phyloP scores from a whole-genome alignment of 768 basidiomycete species.

The Russula virescens region DNA sequence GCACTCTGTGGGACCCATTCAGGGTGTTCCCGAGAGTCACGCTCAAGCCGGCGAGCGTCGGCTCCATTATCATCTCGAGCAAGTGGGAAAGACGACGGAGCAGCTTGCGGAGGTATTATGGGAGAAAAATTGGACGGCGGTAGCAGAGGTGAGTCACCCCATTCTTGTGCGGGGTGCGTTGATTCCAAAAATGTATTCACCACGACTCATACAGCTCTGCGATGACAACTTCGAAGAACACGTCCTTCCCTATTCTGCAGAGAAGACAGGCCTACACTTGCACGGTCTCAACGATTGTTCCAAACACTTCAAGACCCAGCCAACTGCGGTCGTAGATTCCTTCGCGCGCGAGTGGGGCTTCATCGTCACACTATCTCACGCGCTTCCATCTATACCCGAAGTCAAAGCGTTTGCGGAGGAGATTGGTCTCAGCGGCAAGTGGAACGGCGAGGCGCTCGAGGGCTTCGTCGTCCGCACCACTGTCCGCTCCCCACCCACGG shows the following conservation, averaged over 20 bases:
- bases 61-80: constrained; percentile 62
- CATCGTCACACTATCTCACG: constrained; percentile 63
- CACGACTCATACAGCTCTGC: constrained; percentile 68
- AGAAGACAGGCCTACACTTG: constrained; percentile 84
- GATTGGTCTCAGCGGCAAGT: constrained; percentile 60
- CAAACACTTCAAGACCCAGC: constrained; percentile 63
- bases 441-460: constrained; percentile 82
- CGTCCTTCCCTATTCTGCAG: constrained; percentile 75
- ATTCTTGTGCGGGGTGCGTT: not conserved
- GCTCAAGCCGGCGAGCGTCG: constrained; percentile 80
- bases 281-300: constrained; percentile 82
- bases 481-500: constrained; percentile 43
- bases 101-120: constrained; percentile 72
- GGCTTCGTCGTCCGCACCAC: constrained; percentile 90
- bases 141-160: constrained; percentile 71
- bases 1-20: constrained; percentile 70
- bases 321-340: constrained; percentile 57
- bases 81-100: constrained; percentile 58
- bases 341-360: constrained; percentile 93
- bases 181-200: not conserved
- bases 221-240: constrained; percentile 98
- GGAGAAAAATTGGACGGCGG: constrained; percentile 80
- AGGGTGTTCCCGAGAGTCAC: constrained; percentile 49
- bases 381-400: constrained; percentile 53
- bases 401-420: constrained; percentile 70